Conservation (phyloP, 2,329 filamentous ascomycete species). For the Tolypocladium tropicale region DNA sequence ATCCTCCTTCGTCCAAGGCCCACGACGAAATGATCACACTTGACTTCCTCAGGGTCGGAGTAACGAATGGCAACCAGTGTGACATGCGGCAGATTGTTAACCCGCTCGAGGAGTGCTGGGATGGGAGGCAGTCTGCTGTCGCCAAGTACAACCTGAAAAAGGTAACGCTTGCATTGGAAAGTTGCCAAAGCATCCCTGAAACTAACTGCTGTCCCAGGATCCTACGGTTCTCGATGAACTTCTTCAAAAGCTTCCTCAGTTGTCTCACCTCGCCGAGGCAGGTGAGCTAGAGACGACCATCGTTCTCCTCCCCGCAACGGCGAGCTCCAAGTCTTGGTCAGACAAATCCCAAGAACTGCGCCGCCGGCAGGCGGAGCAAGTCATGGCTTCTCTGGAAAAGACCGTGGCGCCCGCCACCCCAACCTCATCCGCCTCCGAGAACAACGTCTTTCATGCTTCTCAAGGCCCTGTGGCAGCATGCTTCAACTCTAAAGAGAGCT, state of each 20-base stretch:
- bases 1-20: conserved; percentile 31
- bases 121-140: conserved; percentile 25
- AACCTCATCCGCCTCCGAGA: conserved; percentile 11
- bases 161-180: conserved; percentile 19
- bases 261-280: conserved; percentile 33
- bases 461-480: conserved; percentile 54
- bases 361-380: conserved; percentile 37
- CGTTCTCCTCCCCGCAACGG: conserved; percentile 41
- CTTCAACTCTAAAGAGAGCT: conserved; percentile 60
- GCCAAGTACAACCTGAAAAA: conserved; percentile 33
- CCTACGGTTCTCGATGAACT: conserved; percentile 32
- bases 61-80: conserved; percentile 26
- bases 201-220: conserved; percentile 22
- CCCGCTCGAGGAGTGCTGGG: conserved; percentile 36
- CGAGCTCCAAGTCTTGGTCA: conserved; percentile 29
- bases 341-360: conserved; percentile 31
- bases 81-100: conserved; percentile 28
- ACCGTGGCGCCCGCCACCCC: conserved; percentile 11
- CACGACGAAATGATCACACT: conserved; percentile 31
- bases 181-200: background rate
- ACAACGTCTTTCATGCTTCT: conserved; percentile 25
- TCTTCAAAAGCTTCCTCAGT: conserved; percentile 30
- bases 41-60: conserved; percentile 29
- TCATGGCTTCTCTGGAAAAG: conserved; percentile 28
- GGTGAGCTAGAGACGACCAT: conserved; percentile 47